Evolutionary conservation across 73 alveolate species (phyloP), one percentile per base, ranked within the genome.

Genomic region (Paramecium primaurelia): DNA sequence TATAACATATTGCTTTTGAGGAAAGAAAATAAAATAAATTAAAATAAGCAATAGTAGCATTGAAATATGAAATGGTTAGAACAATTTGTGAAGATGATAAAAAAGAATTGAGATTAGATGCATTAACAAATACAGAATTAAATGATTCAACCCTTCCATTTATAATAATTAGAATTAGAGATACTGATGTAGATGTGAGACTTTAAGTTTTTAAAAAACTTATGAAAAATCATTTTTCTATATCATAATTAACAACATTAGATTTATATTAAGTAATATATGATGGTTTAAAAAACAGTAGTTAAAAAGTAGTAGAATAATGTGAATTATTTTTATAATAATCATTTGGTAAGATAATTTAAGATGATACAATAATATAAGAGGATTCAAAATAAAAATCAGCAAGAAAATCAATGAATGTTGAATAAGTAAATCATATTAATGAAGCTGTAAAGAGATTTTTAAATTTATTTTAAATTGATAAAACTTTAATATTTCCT

Each of bases 61-160:
- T 80, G 22, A 59, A 89, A 83, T 42, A 59, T 51, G 94, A 89
- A 47, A 71, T 71, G 91, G 71, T 89, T 36, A 22, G 75, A 60
- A 71, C 89, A 3, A 68, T 89, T 44, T 89, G 94, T 30, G 88
- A 71, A 60, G 94, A 89, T 28, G 94, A 89, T n/a, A 37, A 89
- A 44, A 59, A 73, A 25, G 71, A 89, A 26, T 40, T 89, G 18
- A 89, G 94, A 89, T 47, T 71, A 14, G 71, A 71, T n/a, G 90
- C 94, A 37, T 38, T 89, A 18, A 89, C 84, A 30, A 89, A 89
- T 32, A 49, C 84, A 38, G 94, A 89, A 89, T 71, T 89, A 83
- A 89, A 89, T 71, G 94, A 89, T 30, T 42, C 85, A 6, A 71
- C 94, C 1, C 84, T 89, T 83, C 90, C 90, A 16, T 83, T 59